phyloP scores from a whole-genome alignment of 2,329 filamentous ascomycete genomes.

The Xylaria sp. region DNA sequence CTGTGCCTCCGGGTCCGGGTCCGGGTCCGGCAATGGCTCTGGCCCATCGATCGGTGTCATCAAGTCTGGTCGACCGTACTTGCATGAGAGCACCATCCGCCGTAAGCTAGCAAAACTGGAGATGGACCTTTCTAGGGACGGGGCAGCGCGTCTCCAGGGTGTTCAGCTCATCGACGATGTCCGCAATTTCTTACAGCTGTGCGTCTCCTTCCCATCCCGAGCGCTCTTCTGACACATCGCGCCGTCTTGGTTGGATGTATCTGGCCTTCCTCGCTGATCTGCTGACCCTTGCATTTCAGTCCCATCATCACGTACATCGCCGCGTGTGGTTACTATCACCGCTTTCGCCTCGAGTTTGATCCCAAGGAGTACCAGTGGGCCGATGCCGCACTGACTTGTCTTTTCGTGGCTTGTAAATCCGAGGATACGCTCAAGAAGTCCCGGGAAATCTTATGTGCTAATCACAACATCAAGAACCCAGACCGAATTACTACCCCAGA shows the following conservation, averaged over 20 bases:
- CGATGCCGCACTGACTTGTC: slow-evolving; percentile 86
- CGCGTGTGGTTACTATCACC: slow-evolving; percentile 91
- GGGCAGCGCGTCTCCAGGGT: slow-evolving; percentile 82
- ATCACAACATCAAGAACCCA: slow-evolving; percentile 82
- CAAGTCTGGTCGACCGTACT: slow-evolving; percentile 70
- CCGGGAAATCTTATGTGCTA: slow-evolving; percentile 88
- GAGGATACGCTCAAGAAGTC: slow-evolving; percentile 99
- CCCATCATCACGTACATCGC: slow-evolving; percentile 93
- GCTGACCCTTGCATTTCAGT: slow-evolving; percentile 54
- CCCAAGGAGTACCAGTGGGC: slow-evolving; percentile 86
- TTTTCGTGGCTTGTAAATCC: slow-evolving; percentile 95
- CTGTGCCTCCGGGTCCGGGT: slow-evolving; percentile 21
- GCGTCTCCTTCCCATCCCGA: slow-evolving; percentile 49
- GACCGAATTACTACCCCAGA: slow-evolving; percentile 79
- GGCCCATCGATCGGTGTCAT: slow-evolving; percentile 46
- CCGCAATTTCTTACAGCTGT: slow-evolving; percentile 81
- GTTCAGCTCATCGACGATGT: slow-evolving; percentile 90
- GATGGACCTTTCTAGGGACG: slow-evolving; percentile 81
- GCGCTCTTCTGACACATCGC: slow-evolving; percentile 8
- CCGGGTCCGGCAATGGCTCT: slow-evolving; percentile 20
- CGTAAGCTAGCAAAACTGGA: slow-evolving; percentile 75
- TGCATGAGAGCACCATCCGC: slow-evolving; percentile 83
- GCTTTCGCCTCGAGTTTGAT: slow-evolving; percentile 87
- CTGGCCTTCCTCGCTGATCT: not conserved
- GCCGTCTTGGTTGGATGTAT: not conserved